Percentiles rank a stretch among this genome's conserved stretches.
These are phyloP conservation scores for Puccinellia tenuiflora DNA, from an alignment of 176 grass and related monocot genomes.

Conservation along the genomic window DNA sequence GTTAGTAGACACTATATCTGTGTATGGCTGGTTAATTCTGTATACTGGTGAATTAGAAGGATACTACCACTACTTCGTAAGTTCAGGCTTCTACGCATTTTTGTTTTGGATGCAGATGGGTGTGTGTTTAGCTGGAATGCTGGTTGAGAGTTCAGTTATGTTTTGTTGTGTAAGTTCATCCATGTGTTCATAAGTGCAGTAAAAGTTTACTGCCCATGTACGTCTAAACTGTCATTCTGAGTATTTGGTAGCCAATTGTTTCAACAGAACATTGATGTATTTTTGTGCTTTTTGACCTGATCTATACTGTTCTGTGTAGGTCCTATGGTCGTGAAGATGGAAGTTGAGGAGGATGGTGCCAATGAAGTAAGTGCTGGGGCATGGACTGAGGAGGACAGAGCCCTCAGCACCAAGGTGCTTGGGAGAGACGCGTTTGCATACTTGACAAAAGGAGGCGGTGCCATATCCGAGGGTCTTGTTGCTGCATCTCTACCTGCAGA, in stretches of 20 bases:
- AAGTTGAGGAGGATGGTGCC: constrained; percentile 32
- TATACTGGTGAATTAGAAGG: neutral
- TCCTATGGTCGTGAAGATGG: constrained; percentile 63
- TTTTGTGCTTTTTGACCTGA: neutral
- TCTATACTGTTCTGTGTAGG: constrained; percentile 13
- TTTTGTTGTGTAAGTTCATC: neutral
- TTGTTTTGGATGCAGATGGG: neutral
- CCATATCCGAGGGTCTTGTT: constrained; percentile 71
- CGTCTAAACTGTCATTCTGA: neutral
- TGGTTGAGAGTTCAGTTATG: neutral
- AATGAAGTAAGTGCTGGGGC: constrained; percentile 20
- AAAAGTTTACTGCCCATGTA: neutral
- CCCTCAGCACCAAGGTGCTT: constrained; percentile 50
- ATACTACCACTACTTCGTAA: neutral
- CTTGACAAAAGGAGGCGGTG: constrained; percentile 51
- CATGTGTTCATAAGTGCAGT: neutral
- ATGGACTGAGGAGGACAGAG: constrained; percentile 74
- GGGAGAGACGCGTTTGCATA: constrained; percentile 80
- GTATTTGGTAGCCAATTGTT: neutral
- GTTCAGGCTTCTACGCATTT: neutral
- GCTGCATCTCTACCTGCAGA: constrained; percentile 43
- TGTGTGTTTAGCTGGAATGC: neutral
- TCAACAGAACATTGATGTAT: neutral
- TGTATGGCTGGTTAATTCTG: neutral
- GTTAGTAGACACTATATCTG: neutral